Conservation (phyloP, 306 rosid species). For the Macrotyloma uniflorum region DNA sequence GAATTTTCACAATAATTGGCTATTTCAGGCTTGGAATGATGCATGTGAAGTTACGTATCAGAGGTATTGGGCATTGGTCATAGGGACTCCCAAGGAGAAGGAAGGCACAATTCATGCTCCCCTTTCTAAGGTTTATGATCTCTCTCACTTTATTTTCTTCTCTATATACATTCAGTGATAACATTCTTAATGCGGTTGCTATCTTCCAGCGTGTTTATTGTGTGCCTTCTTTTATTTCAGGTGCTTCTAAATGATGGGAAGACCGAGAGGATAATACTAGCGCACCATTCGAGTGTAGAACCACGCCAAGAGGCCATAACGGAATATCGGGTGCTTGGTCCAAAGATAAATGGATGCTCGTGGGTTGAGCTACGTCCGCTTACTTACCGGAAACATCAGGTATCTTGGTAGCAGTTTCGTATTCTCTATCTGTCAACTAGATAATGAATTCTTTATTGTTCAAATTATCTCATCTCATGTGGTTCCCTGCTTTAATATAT, state of each 20-base stretch:
- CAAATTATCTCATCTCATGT: background rate
- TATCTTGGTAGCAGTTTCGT: constrained; percentile 35
- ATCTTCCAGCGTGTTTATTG: constrained; percentile 15
- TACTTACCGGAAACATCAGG: constrained; percentile 94
- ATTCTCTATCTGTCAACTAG: constrained; percentile 1
- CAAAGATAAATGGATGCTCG: constrained; percentile 90
- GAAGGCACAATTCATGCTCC: constrained; percentile 87
- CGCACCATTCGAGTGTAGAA: constrained; percentile 72
- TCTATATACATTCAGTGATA: constrained; percentile 4
- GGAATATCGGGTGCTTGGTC: constrained; percentile 91
- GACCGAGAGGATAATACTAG: constrained; percentile 88
- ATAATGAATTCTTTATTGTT: constrained; percentile 4
- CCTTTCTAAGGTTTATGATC: constrained; percentile 75
- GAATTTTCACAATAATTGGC: constrained; percentile 1
- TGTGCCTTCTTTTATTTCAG: constrained; percentile 46
- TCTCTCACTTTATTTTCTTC: constrained; percentile 20
- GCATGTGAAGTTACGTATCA: constrained; percentile 79
- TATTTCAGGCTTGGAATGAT: constrained; percentile 73
- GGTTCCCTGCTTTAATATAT: background rate
- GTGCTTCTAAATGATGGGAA: constrained; percentile 93
- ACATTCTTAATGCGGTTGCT: constrained; percentile 25
- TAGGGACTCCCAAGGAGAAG: constrained; percentile 83
- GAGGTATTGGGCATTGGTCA: constrained; percentile 91
- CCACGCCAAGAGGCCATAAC: constrained; percentile 88
- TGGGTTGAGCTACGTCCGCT: constrained; percentile 90